Conservation (phyloP, 2,329 filamentous ascomycete species). For the Colletotrichum tropicale region DNA sequence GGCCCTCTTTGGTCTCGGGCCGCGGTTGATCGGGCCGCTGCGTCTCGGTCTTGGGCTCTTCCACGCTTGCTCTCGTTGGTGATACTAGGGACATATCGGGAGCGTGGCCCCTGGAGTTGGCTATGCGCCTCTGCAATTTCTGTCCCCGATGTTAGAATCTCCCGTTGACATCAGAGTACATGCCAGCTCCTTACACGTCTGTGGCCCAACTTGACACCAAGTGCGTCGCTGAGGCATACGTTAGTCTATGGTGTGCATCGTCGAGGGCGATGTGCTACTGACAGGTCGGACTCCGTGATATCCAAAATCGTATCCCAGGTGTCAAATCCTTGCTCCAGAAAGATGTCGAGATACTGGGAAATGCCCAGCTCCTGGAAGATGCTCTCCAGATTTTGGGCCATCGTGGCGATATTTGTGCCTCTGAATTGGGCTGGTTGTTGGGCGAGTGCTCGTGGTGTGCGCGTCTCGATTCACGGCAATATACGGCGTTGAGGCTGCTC, state of each 20-base stretch:
- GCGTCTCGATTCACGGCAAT: not conserved
- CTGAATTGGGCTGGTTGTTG: no score
- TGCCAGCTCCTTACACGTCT: slow-evolving; percentile 65
- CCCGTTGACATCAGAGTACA: not conserved
- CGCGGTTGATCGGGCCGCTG: slow-evolving; percentile 52
- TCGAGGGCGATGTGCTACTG: slow-evolving; percentile 34
- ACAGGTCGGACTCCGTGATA: slow-evolving; percentile 86
- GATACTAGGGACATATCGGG: slow-evolving; percentile 57
- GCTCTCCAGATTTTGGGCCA: slow-evolving; percentile 64
- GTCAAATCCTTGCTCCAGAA: slow-evolving; percentile 82
- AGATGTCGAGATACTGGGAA: slow-evolving; percentile 74
- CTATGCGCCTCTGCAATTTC: slow-evolving; percentile 86
- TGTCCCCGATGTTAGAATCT: slow-evolving; percentile 31
- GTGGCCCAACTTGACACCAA: slow-evolving; percentile 82
- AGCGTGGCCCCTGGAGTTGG: slow-evolving; percentile 70
- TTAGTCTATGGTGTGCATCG: not conserved
- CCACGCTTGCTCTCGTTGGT: slow-evolving; percentile 52
- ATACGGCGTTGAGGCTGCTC: not conserved
- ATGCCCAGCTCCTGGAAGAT: slow-evolving; percentile 79
- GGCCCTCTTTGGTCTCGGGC: slow-evolving; percentile 40
- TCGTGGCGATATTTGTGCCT: slow-evolving; percentile 25
- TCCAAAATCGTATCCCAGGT: slow-evolving; percentile 84
- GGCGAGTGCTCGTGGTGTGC: not conserved
- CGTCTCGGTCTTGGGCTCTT: slow-evolving; percentile 60
- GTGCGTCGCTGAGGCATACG: slow-evolving; percentile 58